A percentile compares a stretch with the other conserved stretches of the same genome.
phyloP scores from a whole-genome alignment of 2,329 filamentous ascomycete genomes.

The Myriosclerotinia scirpicola region DNA sequence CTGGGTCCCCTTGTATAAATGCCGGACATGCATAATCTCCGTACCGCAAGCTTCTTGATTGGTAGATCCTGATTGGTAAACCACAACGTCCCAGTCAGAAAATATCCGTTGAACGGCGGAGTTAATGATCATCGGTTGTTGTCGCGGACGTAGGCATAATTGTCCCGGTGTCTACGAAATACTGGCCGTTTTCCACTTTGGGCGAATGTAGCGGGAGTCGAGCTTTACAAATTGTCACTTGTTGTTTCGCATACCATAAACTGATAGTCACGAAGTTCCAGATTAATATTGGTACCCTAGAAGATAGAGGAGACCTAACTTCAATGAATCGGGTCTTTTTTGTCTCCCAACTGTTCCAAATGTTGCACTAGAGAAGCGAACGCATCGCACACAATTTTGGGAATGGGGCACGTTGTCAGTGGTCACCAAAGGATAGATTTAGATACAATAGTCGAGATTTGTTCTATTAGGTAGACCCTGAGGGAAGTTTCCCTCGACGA shows the following conservation, averaged over 20 bases:
- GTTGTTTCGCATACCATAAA: not conserved
- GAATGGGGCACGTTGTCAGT: no score
- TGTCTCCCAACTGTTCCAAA: not conserved
- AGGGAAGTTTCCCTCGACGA: no score
- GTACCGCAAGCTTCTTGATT: not conserved
- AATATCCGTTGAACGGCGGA: not conserved
- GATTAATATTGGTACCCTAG: not conserved
- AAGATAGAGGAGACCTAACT: not conserved
- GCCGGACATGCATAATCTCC: conserved; percentile 16
- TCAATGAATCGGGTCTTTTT: not conserved
- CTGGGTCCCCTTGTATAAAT: not conserved
- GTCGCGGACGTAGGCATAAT: no score
- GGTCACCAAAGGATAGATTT: no score
- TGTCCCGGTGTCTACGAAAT: not conserved
- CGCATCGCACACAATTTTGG: no score
- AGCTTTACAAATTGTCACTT: not conserved
- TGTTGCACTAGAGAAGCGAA: no score
- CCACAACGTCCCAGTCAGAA: not conserved
- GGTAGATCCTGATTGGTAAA: not conserved
- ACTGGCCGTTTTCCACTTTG: not conserved
- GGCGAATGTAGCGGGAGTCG: no score
- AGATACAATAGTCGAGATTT: no score
- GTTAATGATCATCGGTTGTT: no score
- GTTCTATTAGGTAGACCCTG: no score
- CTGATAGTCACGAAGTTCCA: not conserved